These are phyloP conservation scores for Lactarius psammicola DNA, from an alignment of 768 basidiomycete species.

Conservation along the genomic window DNA sequence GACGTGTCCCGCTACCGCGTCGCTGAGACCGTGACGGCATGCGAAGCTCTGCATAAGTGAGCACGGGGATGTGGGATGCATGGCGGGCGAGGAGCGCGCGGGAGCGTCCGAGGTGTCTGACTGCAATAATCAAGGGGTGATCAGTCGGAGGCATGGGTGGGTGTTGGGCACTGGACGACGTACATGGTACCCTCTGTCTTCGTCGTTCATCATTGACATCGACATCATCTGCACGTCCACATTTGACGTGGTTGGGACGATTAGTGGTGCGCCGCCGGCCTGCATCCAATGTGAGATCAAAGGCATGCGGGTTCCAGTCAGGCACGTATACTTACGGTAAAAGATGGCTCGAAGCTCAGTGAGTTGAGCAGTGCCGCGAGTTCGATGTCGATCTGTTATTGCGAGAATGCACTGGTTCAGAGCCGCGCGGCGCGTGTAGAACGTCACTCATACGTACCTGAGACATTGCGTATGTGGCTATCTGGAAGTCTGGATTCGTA, in stretches of 20 bases:
- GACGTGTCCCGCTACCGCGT: conserved; percentile 2
- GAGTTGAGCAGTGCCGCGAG: conserved; percentile 25
- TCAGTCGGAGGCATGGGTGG: background rate
- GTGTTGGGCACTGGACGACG: background rate
- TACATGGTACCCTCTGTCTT: conserved; percentile 21
- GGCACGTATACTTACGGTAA: conserved; percentile 7
- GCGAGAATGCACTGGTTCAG: background rate
- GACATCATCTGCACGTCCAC: conserved; percentile 8
- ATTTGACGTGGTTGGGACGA: background rate
- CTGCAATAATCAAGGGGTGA: background rate
- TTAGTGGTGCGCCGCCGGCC: background rate
- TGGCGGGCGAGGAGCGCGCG: background rate
- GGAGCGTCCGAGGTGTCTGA: conserved; percentile 17
- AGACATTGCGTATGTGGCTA: background rate
- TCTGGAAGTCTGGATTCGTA: background rate
- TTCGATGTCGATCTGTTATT: conserved; percentile 25
- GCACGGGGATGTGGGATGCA: conserved; percentile 7
- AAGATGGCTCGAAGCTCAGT: conserved; percentile 13
- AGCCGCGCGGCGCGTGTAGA: background rate
- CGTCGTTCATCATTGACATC: conserved; percentile 10
- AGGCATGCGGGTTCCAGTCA: background rate
- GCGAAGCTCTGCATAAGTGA: conserved; percentile 22
- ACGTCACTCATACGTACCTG: background rate
- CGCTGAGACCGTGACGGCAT: background rate
- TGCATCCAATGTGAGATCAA: background rate